Evolutionary conservation across 2,329 filamentous ascomycete species (phyloP).

Genomic region (Colletotrichum sp.): DNA sequence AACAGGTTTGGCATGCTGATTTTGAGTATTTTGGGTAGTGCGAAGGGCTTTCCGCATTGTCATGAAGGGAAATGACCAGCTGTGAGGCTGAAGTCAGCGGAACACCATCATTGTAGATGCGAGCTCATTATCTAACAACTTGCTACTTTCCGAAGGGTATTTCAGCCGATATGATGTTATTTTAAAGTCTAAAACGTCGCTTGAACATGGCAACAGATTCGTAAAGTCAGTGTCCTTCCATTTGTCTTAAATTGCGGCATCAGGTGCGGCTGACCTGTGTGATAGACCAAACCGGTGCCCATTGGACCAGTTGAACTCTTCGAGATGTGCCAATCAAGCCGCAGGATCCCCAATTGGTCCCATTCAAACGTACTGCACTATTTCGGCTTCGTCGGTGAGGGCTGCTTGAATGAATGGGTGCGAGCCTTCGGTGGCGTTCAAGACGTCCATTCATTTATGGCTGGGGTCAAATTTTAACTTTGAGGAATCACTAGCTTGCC

Average conservation of each 20-base stretch:
- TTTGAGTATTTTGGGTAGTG: not conserved
- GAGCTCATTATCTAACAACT: not conserved
- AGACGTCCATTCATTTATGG: not conserved
- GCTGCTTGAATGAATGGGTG: not conserved
- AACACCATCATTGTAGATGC: not conserved
- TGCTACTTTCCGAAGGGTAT: not conserved
- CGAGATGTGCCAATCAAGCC: not conserved
- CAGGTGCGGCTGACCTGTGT: not conserved
- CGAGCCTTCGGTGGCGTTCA: not conserved
- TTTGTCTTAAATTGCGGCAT: not conserved
- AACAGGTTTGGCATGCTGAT: not conserved
- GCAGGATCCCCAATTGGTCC: not conserved
- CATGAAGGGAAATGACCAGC: not conserved
- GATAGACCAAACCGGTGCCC: not conserved
- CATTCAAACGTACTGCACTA: not conserved
- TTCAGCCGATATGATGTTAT: not conserved
- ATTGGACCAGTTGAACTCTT: not conserved
- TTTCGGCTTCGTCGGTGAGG: not conserved
- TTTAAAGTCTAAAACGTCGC: accelerated
- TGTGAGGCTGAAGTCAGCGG: not conserved
- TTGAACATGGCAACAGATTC: not conserved
- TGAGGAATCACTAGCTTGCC: too few relatives aligned
- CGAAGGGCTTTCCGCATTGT: not conserved
- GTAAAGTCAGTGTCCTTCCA: not conserved
- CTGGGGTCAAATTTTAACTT: too few relatives aligned